Evolutionary conservation across 2,329 filamentous ascomycete species (phyloP).

Genomic region (Scedosporium aurantiacum): DNA sequence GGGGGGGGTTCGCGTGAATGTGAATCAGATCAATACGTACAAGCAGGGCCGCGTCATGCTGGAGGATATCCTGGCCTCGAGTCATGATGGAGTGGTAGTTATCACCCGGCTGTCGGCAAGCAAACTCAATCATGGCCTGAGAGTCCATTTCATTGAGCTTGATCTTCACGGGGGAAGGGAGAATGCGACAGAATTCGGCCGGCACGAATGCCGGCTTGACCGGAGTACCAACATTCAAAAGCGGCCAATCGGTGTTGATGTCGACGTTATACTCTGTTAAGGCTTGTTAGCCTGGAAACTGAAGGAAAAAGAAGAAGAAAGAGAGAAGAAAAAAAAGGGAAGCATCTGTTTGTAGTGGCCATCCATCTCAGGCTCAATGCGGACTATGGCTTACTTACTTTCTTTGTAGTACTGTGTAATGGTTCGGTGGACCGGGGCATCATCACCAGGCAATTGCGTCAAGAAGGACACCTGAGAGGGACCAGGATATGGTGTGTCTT

Average conservation of each 20-base stretch:
- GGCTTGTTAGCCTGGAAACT: background rate
- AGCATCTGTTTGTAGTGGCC: too few relatives aligned
- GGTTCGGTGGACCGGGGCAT: background rate
- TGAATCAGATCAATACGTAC: slow-evolving; percentile 21
- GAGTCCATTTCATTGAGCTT: slow-evolving; percentile 52
- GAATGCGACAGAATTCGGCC: slow-evolving; percentile 52
- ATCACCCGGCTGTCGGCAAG: slow-evolving; percentile 52
- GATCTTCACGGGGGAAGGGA: slow-evolving; percentile 40
- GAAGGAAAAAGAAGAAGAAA: background rate
- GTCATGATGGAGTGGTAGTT: slow-evolving; percentile 58
- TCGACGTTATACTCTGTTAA: slow-evolving; percentile 22
- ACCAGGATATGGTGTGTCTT: background rate
- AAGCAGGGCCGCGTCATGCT: slow-evolving; percentile 39
- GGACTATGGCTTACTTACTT: too few relatives aligned
- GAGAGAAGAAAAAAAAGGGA: too few relatives aligned
- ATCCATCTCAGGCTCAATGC: too few relatives aligned
- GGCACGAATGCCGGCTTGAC: slow-evolving; percentile 53
- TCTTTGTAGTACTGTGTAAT: background rate
- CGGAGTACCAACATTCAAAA: slow-evolving; percentile 54
- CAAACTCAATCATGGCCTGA: slow-evolving; percentile 58
- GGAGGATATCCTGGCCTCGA: slow-evolving; percentile 45
- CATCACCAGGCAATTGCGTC: background rate
- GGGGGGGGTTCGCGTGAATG: too few relatives aligned
- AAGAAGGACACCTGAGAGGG: background rate
- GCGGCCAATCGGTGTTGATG: slow-evolving; percentile 32